Percentiles rank a stretch among this genome's conserved stretches.
Conservation (phyloP, 768 basidiomycete species). For the Suillus subaureus region DNA sequence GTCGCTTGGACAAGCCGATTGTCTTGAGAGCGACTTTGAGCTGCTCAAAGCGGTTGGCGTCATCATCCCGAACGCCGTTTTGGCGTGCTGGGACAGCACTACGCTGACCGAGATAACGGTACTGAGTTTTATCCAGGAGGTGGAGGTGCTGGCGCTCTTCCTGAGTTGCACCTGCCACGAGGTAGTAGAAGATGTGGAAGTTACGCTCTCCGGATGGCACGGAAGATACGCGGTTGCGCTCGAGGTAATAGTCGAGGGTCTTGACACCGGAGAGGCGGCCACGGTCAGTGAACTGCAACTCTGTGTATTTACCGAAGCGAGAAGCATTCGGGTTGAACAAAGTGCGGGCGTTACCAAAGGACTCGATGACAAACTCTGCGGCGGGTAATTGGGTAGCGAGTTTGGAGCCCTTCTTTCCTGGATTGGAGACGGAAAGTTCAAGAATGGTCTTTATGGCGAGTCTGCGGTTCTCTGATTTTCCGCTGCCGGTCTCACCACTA, state of each 20-base stretch:
- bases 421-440: slow-evolving; percentile 85
- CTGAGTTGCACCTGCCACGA: slow-evolving; percentile 84
- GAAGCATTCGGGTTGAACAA: slow-evolving; percentile 95
- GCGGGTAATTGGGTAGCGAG: slow-evolving; percentile 85
- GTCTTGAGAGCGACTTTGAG: slow-evolving; percentile 93
- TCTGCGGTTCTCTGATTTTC: slow-evolving; percentile 89
- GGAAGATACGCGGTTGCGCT: slow-evolving; percentile 85
- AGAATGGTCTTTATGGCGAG: slow-evolving; percentile 91
- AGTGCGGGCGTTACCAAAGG: slow-evolving; percentile 92
- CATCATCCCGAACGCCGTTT: slow-evolving; percentile 66
- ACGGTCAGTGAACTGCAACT: slow-evolving; percentile 93
- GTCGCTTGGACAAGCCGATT: slow-evolving; percentile 90
- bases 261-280: slow-evolving; percentile 89
- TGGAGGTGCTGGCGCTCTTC: slow-evolving; percentile 92
- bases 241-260: slow-evolving; percentile 95
- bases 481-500: slow-evolving; percentile 91
- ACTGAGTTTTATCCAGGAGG: slow-evolving; percentile 77
- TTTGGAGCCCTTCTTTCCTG: slow-evolving; percentile 94
- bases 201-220: slow-evolving; percentile 92
- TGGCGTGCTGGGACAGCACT: slow-evolving; percentile 44
- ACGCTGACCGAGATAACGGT: slow-evolving; percentile 84
- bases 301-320: slow-evolving; percentile 96
- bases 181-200: slow-evolving; percentile 97
- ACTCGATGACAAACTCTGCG: slow-evolving; percentile 92
- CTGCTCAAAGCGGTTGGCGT: slow-evolving; percentile 88